Evolutionary conservation across 805 yeast genomes (phyloP).

Genomic region (Brettanomyces naardenensis): DNA sequence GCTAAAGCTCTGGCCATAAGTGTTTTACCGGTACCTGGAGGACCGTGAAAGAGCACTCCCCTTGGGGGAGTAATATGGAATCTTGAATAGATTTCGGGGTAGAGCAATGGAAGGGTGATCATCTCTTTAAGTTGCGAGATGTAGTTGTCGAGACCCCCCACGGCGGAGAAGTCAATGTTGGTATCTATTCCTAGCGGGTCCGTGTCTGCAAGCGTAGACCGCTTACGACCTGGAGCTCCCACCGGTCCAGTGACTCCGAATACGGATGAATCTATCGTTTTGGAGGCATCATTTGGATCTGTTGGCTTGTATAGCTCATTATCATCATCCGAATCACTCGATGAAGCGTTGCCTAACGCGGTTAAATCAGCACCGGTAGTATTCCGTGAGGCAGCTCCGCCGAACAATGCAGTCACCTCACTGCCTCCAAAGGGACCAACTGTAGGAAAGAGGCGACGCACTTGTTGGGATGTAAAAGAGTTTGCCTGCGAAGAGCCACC

Average conservation of each 20-base stretch:
- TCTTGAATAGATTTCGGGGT: slow-evolving; percentile 87
- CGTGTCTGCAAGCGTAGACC: slow-evolving; percentile 70
- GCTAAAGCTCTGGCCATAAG: slow-evolving; percentile 97
- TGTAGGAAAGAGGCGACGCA: slow-evolving; percentile 79
- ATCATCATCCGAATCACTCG: slow-evolving; percentile 42
- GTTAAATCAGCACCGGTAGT: slow-evolving; percentile 12
- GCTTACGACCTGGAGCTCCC: slow-evolving; percentile 40
- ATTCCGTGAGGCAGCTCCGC: slow-evolving; percentile 32
- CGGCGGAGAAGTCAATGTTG: slow-evolving; percentile 52
- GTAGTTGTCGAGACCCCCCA: slow-evolving; percentile 89
- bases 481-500: slow-evolving; percentile 3
- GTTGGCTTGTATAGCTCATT: slow-evolving; percentile 31
- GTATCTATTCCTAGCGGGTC: slow-evolving; percentile 88
- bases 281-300: slow-evolving; percentile 24
- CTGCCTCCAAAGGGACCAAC: slow-evolving; percentile 98
- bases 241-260: slow-evolving; percentile 24
- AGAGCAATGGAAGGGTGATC: slow-evolving; percentile 88
- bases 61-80: slow-evolving; percentile 93
- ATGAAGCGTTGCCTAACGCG: slow-evolving; percentile 30
- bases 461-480: slow-evolving; percentile 12
- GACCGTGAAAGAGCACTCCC: slow-evolving; percentile 96
- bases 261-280: slow-evolving; percentile 11
- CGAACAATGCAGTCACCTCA: slow-evolving; percentile 76
- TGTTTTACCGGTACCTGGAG: slow-evolving; percentile 99
- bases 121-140: slow-evolving; percentile 91